Base-by-base conservation (phyloP, 768 basidiomycete genomes). In the Myochromella boudieri region DNA sequence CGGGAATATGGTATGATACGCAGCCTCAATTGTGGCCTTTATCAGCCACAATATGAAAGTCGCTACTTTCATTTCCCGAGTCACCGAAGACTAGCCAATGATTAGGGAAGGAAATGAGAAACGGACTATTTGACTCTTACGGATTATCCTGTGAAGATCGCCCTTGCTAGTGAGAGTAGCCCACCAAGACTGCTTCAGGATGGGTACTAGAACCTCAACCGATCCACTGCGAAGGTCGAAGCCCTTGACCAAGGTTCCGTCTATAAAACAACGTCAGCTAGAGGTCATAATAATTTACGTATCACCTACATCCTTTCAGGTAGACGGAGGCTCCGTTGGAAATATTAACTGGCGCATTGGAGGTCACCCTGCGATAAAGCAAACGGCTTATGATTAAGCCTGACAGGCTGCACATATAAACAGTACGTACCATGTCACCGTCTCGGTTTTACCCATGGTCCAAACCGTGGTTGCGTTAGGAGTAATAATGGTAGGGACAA, bases 31-130 rank as follows among this genome's bases (percentile, higher is more conserved):
- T n/a, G n/a, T n/a, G n/a, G n/a, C n/a, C n/a, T n/a, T n/a, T n/a
- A n/a, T n/a, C n/a, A 31, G 29, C 38, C 26, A 32, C 43, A 49
- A 76, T 68, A 15, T 61, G 62, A 61, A 76, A 76, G 11, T 48
- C 44, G 6, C 63, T 62, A 53, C 73, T 74, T 44, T 57, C 56
- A 58, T 77, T 70, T 32, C 74, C 75, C 25, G 77, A 77, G 54
- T 77, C 73, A 15, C 77, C 76, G 46, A 75, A 75, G 40, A 77
- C 77, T 77, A 37, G 4, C 8, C 4, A 34, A 24, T n/a, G 34
- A 10, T 11, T 8, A 41, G n/a, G n/a, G n/a, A n/a, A n/a, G n/a
- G n/a, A n/a, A n/a, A n/a, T n/a, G n/a, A n/a, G n/a, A n/a, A n/a
- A 38, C 15, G 28, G 14, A 48, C 15, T 26, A 43, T 15, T 17